Conservation (phyloP, 1,284 basidiomycete species). For the Singerocomus inundabilis region DNA sequence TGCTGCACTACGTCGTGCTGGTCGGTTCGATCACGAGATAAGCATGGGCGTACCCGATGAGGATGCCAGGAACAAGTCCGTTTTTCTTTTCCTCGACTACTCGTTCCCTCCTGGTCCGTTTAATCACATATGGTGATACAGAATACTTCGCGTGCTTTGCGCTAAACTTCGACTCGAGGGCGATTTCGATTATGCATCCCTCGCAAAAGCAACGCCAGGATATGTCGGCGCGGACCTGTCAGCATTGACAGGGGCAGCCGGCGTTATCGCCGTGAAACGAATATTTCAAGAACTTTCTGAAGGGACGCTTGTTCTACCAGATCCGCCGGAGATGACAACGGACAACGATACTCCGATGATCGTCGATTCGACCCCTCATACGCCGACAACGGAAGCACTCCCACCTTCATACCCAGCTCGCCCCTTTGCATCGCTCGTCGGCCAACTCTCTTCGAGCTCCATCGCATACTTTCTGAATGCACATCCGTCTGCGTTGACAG, state of each 20-base stretch:
- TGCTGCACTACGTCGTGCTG: constrained; percentile 88
- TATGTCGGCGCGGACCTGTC: constrained; percentile 96
- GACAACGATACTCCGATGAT: constrained; percentile 48
- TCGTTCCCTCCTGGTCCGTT: not conserved
- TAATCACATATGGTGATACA: constrained; percentile 27
- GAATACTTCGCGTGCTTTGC: constrained; percentile 81
- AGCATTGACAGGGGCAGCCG: constrained; percentile 89
- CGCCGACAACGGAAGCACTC: constrained; percentile 17
- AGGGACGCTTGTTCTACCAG: constrained; percentile 58
- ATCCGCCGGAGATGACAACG: constrained; percentile 18
- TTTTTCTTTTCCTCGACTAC: constrained; percentile 15
- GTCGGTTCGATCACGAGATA: constrained; percentile 97
- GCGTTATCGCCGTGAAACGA: constrained; percentile 93
- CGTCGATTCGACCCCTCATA: constrained; percentile 41
- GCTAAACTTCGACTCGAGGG: constrained; percentile 75
- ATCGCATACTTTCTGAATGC: constrained; percentile 88
- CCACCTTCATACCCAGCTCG: constrained; percentile 13
- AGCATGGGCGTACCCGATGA: constrained; percentile 97
- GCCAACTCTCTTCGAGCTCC: constrained; percentile 56
- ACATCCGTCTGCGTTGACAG: constrained; percentile 79
- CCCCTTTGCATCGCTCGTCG: constrained; percentile 45
- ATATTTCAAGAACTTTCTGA: constrained; percentile 87
- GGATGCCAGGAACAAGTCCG: constrained; percentile 83
- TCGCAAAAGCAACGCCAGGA: constrained; percentile 94
- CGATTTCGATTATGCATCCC: constrained; percentile 76